These are phyloP conservation scores for Dictyostelium discoideum DNA, from an alignment of 78 protist species.

Conservation along the genomic window dicty_2.7 NC_007090.3:1622001-1622500, in stretches of 20 bases:
- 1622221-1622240: neutral
- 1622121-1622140: neutral
- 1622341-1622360: neutral
- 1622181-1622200: no score
- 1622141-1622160: no score
- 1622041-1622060: no score
- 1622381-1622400: neutral
- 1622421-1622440: neutral
- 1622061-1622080: neutral
- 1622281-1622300: neutral
- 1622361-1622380: neutral
- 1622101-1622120: neutral
- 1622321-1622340: neutral
- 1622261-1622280: neutral
- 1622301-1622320: neutral
- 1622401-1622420: neutral
- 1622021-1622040: no score
- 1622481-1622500: neutral
- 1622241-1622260: neutral
- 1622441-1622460: neutral
- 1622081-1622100: neutral
- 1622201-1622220: no score
- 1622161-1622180: no score
- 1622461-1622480: neutral
- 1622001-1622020: neutral